A percentile compares a stretch with the other conserved stretches of the same genome.
phyloP scores from a whole-genome alignment of 73 alveolate genomes.

The Paramecium bursaria region DNA sequence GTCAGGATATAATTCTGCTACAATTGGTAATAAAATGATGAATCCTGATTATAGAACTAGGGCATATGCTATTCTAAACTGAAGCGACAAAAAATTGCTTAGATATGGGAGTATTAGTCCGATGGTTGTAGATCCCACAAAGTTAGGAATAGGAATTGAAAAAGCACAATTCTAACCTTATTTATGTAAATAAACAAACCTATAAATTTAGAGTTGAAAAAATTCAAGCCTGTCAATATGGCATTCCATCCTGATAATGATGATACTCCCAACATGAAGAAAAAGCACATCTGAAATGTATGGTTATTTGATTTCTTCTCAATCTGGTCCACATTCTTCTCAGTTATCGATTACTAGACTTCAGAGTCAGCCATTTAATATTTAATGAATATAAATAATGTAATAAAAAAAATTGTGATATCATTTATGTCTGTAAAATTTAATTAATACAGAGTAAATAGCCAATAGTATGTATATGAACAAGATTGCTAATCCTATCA shows the following conservation, averaged over 20 bases:
- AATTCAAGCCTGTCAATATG: slow-evolving; percentile 57
- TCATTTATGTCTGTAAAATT: not conserved
- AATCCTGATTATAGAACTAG: not conserved
- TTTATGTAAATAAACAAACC: slow-evolving; percentile 1
- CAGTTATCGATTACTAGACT: slow-evolving; percentile 4
- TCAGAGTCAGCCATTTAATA: not conserved
- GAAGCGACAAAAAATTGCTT: slow-evolving; percentile 1
- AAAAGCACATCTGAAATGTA: slow-evolving; percentile 27
- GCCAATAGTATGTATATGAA: slow-evolving; percentile 2
- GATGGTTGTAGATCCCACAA: not conserved
- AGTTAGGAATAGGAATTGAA: slow-evolving; percentile 39
- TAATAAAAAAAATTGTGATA: not conserved
- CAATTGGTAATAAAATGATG: slow-evolving; percentile 10
- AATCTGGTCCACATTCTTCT: not conserved
- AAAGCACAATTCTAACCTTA: not conserved
- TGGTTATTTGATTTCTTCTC: slow-evolving; percentile 15
- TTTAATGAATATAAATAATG: no score
- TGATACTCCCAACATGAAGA: slow-evolving; percentile 62
- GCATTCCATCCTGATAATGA: slow-evolving; percentile 72
- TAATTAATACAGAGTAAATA: slow-evolving; percentile 25
- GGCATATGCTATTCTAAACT: slow-evolving; percentile 10
- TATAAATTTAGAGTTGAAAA: slow-evolving; percentile 19
- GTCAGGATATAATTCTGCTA: not conserved
- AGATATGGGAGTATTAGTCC: slow-evolving; percentile 13
- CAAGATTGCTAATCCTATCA: slow-evolving; percentile 19